A percentile compares a stretch with the other conserved stretches of the same genome.
These are phyloP conservation scores for Patellifolia procumbens DNA, from an alignment of 179 eudicot genomes.

Conservation along the genomic window DNA sequence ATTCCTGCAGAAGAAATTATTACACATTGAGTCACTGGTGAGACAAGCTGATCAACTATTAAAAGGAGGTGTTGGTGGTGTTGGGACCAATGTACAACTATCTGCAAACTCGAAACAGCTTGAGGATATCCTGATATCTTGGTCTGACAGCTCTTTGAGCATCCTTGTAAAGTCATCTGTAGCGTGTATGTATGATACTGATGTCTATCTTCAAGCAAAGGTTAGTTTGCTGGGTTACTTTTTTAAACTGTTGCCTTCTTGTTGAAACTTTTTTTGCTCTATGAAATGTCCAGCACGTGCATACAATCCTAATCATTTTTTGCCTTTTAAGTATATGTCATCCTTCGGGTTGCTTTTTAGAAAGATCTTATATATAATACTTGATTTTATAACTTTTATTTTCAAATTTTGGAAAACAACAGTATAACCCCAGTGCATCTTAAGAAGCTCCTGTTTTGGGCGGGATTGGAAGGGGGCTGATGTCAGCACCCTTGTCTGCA, in stretches of 20 bases:
- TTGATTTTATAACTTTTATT: too few species aligned
- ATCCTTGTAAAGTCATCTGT: constrained; percentile 64
- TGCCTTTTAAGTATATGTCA: background rate
- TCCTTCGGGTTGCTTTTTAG: background rate
- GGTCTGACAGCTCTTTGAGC: constrained; percentile 51
- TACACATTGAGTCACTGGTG: constrained; percentile 49
- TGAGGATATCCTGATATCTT: constrained; percentile 53
- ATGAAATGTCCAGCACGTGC: background rate
- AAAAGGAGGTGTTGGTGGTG: constrained; percentile 33
- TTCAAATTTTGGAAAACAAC: too few species aligned
- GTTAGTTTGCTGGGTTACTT: constrained; percentile 33
- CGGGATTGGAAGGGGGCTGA: background rate
- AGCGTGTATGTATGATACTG: constrained; percentile 50
- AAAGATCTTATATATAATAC: too few species aligned
- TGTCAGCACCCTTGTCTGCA: background rate
- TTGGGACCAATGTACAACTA: constrained; percentile 30
- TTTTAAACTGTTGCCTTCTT: background rate
- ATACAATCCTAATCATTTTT: background rate
- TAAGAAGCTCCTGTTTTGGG: background rate
- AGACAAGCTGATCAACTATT: constrained; percentile 40
- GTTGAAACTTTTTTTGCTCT: background rate
- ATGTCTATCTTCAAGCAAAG: constrained; percentile 55
- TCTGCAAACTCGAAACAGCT: constrained; percentile 41
- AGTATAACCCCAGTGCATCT: background rate
- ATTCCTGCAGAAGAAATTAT: constrained; percentile 74